A percentile compares a stretch with the other conserved stretches of the same genome.
Evolutionary conservation across 169 alveolate species (phyloP).

Genomic region (Eimeria praecox): DNA sequence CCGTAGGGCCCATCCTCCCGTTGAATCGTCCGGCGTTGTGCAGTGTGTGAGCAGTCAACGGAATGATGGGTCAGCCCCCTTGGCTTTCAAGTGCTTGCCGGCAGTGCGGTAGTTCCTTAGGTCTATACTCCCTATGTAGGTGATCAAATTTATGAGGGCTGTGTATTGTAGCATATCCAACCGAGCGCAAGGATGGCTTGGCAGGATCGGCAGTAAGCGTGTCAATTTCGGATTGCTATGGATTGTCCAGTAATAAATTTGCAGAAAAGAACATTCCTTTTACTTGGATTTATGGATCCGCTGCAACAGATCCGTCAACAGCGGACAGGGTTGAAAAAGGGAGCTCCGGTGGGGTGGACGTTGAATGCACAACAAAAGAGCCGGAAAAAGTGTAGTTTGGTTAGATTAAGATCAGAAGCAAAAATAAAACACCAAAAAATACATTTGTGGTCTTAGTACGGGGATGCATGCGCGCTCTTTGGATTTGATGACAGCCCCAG

Average conservation of each 20-base stretch:
- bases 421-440: neutral
- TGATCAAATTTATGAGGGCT: neutral
- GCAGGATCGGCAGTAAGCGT: neutral
- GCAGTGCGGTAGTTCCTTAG: neutral
- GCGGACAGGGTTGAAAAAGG: neutral
- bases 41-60: neutral
- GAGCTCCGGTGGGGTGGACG: neutral
- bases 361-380: neutral
- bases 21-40: neutral
- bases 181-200: neutral
- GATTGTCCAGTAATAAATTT: neutral
- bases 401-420: neutral
- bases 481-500: conserved; percentile 9
- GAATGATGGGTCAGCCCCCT: neutral
- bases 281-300: no score
- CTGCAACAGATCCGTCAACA: neutral
- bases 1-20: neutral
- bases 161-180: neutral
- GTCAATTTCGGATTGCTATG: neutral
- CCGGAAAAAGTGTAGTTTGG: neutral
- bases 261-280: neutral
- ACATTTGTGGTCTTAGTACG: neutral
- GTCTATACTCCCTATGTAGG: neutral
- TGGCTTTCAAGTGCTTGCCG: neutral
- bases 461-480: neutral